Evolutionary conservation across 2,329 filamentous ascomycete species (phyloP), one percentile per base, ranked within the genome.

Genomic region (Byssothecium circinans): DNA sequence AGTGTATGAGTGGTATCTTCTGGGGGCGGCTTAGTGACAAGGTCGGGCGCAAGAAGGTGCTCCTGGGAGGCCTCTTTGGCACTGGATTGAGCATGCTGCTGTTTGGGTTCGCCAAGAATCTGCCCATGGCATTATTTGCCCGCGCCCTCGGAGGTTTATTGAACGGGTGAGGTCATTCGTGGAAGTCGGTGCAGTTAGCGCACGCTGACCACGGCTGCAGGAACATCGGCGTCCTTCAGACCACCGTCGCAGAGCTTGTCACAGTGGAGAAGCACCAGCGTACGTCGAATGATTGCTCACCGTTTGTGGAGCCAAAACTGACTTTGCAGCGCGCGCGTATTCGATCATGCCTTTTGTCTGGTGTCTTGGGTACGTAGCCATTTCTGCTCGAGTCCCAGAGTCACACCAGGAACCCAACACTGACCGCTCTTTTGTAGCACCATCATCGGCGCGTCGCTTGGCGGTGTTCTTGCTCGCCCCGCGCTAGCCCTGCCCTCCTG

Each of bases 321-420:
- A 71, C 49, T 56, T 41, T 46, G 22, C 52, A 91, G 88, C 91
- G 58, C 89, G 89, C 61, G 94, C 92, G 41, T 99, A 95, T 74
- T 90, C 92, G 11, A 91, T 97, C 59, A 96, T 99, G 91, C 94
- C 94, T 6, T 90, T 96, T 68, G 89, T 97, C 20, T 99, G 94
- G 94, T 96, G 91, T 68, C 81, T 99, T 65, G 94, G 94, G 79
- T 89, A 77, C 74, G 69, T 61, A 53, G 53, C 49, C 43, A 50
- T 45, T 50, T 60, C 56, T 54, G 50, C 44, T 50, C 46, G 32
- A 32, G 42, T 48, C 12, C 45, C 30, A 34, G 32, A 32, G 42
- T 48, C 12, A 45, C 30, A 34, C 40, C 47, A 45, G 39, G 47
- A 42, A 54, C 52, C 39, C 45, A 29, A 47, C 29, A 41, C 58